phyloP scores from a whole-genome alignment of 257 asterid species.

The Knoxia roxburghii region DNA sequence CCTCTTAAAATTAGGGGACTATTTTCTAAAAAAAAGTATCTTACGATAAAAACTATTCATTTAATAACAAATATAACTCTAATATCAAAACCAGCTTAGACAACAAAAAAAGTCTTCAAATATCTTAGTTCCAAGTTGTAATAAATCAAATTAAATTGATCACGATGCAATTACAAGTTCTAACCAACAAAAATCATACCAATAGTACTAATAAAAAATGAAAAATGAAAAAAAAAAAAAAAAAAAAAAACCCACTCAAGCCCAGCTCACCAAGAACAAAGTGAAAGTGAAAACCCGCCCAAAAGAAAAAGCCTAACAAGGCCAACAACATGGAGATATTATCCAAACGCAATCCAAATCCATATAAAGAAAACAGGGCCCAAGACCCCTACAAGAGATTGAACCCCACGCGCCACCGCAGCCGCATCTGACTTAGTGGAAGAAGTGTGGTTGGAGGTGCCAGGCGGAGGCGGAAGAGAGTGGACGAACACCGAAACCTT shows the following conservation, averaged over 20 bases:
- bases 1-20: too few species aligned
- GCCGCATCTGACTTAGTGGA: conserved; percentile 23
- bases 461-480: conserved; percentile 64
- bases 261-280: not conserved
- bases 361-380: conserved; percentile 21
- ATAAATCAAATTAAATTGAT: too few species aligned
- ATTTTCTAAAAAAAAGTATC: too few species aligned
- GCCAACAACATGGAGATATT: conserved; percentile 6
- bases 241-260: not conserved
- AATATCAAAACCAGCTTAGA: too few species aligned
- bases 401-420: conserved; percentile 27
- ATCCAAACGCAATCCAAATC: conserved; percentile 26
- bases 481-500: conserved; percentile 78
- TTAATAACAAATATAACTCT: too few species aligned
- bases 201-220: too few species aligned
- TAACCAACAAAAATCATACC: not conserved
- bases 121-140: too few species aligned
- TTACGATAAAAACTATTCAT: too few species aligned
- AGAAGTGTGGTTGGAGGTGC: conserved; percentile 31
- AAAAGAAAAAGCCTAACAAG: not conserved
- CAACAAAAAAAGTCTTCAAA: too few species aligned
- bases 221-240: too few species aligned
- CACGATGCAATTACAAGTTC: too few species aligned
- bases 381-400: conserved; percentile 6
- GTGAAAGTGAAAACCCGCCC: not conserved